A percentile compares a stretch with the other conserved stretches of the same genome.
Conservation (phyloP, 352 stramenopile genomes). For the Phytophthora brassicae region DNA sequence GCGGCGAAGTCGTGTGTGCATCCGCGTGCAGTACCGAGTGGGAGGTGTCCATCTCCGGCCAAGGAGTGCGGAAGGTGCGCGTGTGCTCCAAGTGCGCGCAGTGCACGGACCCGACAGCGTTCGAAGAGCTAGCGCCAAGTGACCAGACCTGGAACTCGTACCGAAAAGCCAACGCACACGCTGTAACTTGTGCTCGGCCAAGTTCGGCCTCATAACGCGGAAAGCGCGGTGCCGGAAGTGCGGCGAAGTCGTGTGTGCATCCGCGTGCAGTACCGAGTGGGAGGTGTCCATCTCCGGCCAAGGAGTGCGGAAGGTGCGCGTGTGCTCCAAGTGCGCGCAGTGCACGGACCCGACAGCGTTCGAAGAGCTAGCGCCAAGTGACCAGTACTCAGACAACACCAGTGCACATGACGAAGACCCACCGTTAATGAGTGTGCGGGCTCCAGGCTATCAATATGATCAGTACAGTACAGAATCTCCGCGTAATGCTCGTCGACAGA, state of each 20-base stretch:
- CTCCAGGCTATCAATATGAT: constrained; percentile 34
- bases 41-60: constrained; percentile 49
- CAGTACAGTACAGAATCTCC: constrained; percentile 15
- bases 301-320: constrained; percentile 54
- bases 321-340: constrained; percentile 58
- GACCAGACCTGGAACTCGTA: too few species aligned
- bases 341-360: constrained; percentile 33
- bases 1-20: constrained; percentile 70
- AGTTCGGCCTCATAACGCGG: too few species aligned
- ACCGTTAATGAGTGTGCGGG: constrained; percentile 30
- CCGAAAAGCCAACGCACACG: too few species aligned
- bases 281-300: constrained; percentile 49
- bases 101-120: constrained; percentile 30
- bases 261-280: constrained; percentile 56
- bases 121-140: constrained; percentile 29
- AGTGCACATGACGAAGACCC: constrained; percentile 31
- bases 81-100: constrained; percentile 60
- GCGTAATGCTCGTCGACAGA: constrained; percentile 4
- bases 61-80: constrained; percentile 52
- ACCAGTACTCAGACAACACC: constrained; percentile 36
- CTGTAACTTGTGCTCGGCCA: too few species aligned
- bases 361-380: constrained; percentile 26
- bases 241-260: constrained; percentile 69
- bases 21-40: constrained; percentile 57
- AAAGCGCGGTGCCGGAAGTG: constrained; percentile 73